Evolutionary conservation across 1,284 basidiomycete genomes (phyloP).

Genomic region (Ustanciosporium gigantosporum): DNA sequence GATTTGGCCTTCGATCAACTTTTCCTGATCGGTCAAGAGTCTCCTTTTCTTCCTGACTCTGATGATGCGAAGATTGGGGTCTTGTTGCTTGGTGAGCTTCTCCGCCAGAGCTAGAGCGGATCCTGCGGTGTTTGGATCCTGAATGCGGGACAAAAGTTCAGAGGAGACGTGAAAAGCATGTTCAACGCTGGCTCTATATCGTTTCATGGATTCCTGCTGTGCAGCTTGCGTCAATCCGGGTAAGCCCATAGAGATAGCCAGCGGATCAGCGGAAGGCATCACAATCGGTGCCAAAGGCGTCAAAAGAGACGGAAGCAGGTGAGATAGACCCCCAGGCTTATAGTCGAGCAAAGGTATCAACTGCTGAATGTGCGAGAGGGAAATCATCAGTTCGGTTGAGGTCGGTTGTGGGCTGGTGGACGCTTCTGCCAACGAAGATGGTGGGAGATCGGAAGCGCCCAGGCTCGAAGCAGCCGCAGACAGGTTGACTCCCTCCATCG

Average conservation of each 20-base stretch:
- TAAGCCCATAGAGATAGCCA: constrained; percentile 1
- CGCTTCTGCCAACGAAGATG: too few relatives aligned
- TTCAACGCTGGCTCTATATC: constrained; percentile 26
- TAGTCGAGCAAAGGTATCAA: constrained; percentile 36
- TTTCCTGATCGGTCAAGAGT: constrained; percentile 25
- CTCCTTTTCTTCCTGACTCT: constrained; percentile 23
- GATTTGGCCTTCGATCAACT: too few relatives aligned
- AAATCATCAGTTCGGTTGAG: constrained; percentile 30
- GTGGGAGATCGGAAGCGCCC: too few relatives aligned
- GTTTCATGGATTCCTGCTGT: constrained; percentile 10
- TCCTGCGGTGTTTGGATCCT: constrained; percentile 7
- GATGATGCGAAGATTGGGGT: constrained; percentile 8
- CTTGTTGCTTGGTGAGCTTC: constrained; percentile 8
- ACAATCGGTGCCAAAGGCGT: constrained; percentile 4
- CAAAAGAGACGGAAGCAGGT: constrained; percentile 16
- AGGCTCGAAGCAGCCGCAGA: too few relatives aligned
- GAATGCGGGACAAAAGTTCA: constrained; percentile 10
- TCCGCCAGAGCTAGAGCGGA: constrained; percentile 19
- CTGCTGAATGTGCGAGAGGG: constrained; percentile 33
- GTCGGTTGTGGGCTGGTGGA: too few relatives aligned
- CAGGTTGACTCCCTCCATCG: too few relatives aligned
- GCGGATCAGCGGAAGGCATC: not conserved
- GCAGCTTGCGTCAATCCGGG: not conserved
- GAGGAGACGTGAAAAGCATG: constrained; percentile 27
- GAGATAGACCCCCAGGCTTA: constrained; percentile 22